Base-by-base conservation (phyloP, 2,329 filamentous ascomycete genomes). In the Aspergillus proliferans region DNA sequence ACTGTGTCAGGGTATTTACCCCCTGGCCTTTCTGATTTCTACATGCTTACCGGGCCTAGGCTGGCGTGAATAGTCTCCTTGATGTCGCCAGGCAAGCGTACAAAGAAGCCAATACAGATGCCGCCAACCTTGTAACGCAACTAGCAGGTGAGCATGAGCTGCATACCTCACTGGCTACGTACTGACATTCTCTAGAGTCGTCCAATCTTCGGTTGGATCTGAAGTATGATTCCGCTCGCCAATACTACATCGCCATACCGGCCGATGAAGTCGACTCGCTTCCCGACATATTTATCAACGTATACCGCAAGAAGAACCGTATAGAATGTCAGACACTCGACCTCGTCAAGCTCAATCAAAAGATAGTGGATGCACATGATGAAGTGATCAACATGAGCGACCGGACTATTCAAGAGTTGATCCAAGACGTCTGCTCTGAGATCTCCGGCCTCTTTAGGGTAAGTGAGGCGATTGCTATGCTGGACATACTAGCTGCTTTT, bases 11-110 rank as follows among this genome's bases (percentile, higher is more conserved):
- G 72, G 82, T 84, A 61, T 49, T 57, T 36, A 36, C 43, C 24
- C 15, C 24, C 26, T 34, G 24, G 19, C 15, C 7, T 28, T 18
- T 14, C 15, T 12, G 41, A 12, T 2, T n/a, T 41, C 3, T 4
- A 12, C 6, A 24, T 22, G 7, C 7, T 33, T 22, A 9, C 4
- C 24, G 7, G 24, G 3, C 4, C 30, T 56, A 88, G 79, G 83
- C 88, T 42, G 88, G 88, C 0, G 83, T 93, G 39, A 90, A 88
- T 58, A 88, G 88, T 2, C 79, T 96, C 49, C 80, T 97, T 3
- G 92, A 96, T 68, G 87, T 96, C 34, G 88, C 89, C 30, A 81
- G 91, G 4, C 86, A 90, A 60, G 89, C 88, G 0, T 96, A 93
- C 70, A 94, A 93, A 59, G 92, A 97, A 65, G 83, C 86, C 1